Percentiles rank a stretch among this genome's conserved stretches.
These are phyloP conservation scores for Tribonema minus DNA, from an alignment of 108 stramenopile genomes.

Conservation along the genomic window DNA sequence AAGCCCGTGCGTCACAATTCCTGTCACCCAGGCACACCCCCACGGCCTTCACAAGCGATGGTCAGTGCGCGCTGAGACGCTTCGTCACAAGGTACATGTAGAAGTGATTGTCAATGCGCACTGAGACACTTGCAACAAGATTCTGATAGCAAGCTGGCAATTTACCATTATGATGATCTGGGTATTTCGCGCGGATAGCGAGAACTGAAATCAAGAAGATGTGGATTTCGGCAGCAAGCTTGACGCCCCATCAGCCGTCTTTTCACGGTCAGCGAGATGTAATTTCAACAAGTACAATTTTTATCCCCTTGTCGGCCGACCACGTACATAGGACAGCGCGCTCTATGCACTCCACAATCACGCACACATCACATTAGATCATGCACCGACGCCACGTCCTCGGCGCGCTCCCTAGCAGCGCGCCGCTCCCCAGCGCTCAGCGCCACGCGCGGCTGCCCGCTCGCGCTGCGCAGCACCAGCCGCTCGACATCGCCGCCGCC, in stretches of 20 bases:
- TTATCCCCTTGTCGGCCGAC: not conserved
- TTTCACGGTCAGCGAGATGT: not conserved
- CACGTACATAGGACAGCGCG: not conserved
- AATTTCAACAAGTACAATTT: not conserved
- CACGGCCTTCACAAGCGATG: too few species aligned
- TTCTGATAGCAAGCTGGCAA: too few species aligned
- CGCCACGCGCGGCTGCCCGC: conserved; percentile 21
- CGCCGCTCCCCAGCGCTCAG: conserved; percentile 28
- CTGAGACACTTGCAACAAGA: too few species aligned
- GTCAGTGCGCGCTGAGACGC: too few species aligned
- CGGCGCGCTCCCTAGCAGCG: not conserved
- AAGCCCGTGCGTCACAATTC: too few species aligned
- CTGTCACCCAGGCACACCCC: too few species aligned
- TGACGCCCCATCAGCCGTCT: not conserved
- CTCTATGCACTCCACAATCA: not conserved
- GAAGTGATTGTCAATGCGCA: too few species aligned
- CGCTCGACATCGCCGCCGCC: conserved; percentile 2
- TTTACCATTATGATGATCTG: too few species aligned
- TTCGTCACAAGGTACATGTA: too few species aligned
- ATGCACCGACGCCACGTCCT: conserved; percentile 15
- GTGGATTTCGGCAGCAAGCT: too few species aligned
- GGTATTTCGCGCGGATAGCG: too few species aligned
- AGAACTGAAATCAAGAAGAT: too few species aligned
- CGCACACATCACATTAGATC: conserved; percentile 3
- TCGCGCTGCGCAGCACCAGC: conserved; percentile 37